These are phyloP conservation scores for Trichoderma hamatum DNA, from an alignment of 2,329 filamentous ascomycete species.

Conservation along the genomic window DNA sequence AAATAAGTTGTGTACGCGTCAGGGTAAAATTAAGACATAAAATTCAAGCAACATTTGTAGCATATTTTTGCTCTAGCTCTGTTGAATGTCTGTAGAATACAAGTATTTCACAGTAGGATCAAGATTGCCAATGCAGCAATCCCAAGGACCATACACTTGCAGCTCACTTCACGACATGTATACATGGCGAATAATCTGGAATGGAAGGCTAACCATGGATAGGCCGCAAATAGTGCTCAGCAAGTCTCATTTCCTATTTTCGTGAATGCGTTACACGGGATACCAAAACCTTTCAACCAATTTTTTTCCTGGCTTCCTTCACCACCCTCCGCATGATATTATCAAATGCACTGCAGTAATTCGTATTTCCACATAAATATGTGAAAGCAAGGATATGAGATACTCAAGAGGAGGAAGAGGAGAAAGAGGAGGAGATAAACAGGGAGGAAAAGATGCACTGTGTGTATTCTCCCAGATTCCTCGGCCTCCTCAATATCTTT, in stretches of 20 bases:
- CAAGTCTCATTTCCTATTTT: background rate
- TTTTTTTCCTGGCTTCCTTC: background rate
- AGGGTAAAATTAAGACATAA: background rate
- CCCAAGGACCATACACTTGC: background rate
- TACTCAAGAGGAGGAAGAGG: background rate
- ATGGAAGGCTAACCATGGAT: background rate
- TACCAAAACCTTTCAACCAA: background rate
- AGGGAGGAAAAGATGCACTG: background rate
- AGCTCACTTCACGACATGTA: background rate
- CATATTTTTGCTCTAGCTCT: background rate
- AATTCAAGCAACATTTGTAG: background rate
- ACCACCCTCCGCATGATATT: background rate
- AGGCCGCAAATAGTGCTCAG: background rate
- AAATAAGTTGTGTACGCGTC: constrained; percentile 39
- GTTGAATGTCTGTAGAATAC: background rate
- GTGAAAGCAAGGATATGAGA: background rate
- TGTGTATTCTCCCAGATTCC: background rate
- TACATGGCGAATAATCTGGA: background rate
- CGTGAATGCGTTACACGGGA: background rate
- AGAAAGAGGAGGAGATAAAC: constrained; percentile 25
- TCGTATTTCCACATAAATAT: background rate
- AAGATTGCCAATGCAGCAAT: background rate
- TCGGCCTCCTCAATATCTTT: constrained; percentile 29
- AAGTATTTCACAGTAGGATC: background rate
- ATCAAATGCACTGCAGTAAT: background rate